phyloP scores from a whole-genome alignment of 1,139 yeast genomes.

The Magnusiomyces suaveolens region DNA sequence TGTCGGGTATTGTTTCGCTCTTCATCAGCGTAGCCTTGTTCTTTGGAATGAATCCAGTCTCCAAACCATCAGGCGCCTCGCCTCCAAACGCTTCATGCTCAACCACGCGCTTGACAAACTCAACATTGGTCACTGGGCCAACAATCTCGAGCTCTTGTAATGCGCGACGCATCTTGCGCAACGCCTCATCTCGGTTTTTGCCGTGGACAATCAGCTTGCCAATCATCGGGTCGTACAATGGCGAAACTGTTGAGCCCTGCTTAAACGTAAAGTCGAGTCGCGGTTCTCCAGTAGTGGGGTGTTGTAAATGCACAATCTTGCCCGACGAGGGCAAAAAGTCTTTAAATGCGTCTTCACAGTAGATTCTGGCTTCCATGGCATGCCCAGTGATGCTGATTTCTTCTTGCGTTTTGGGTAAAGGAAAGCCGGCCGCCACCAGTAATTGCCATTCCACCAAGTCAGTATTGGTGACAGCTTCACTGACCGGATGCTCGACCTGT shows the following conservation, averaged over 20 bases:
- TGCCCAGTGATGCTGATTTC: conserved; percentile 27
- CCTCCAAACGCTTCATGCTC: conserved; percentile 26
- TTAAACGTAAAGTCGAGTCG: conserved; percentile 29
- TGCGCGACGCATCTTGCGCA: conserved; percentile 26
- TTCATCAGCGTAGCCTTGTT: conserved; percentile 22
- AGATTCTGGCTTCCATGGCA: conserved; percentile 31
- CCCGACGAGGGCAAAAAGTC: conserved; percentile 30
- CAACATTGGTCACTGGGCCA: conserved; percentile 32
- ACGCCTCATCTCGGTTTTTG: conserved; percentile 27
- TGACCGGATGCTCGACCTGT: conserved; percentile 56
- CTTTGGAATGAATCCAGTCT: conserved; percentile 31
- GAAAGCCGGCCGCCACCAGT: conserved; percentile 77
- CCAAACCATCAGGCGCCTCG: conserved; percentile 26
- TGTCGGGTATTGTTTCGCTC: conserved; percentile 17
- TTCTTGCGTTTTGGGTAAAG: conserved; percentile 30
- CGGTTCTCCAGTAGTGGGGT: conserved; percentile 25
- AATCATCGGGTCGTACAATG: conserved; percentile 32
- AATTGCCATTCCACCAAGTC: conserved; percentile 90
- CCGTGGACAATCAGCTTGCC: conserved; percentile 32
- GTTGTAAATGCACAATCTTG: conserved; percentile 25
- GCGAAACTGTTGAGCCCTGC: conserved; percentile 27
- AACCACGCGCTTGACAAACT: conserved; percentile 28
- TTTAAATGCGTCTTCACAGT: conserved; percentile 31
- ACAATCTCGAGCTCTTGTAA: conserved; percentile 29
- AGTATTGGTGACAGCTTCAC: conserved; percentile 83